Evolutionary conservation across 2,329 filamentous ascomycete genomes (phyloP), one percentile per base, ranked within the genome.

Genomic region (Capronia epimyces): DNA sequence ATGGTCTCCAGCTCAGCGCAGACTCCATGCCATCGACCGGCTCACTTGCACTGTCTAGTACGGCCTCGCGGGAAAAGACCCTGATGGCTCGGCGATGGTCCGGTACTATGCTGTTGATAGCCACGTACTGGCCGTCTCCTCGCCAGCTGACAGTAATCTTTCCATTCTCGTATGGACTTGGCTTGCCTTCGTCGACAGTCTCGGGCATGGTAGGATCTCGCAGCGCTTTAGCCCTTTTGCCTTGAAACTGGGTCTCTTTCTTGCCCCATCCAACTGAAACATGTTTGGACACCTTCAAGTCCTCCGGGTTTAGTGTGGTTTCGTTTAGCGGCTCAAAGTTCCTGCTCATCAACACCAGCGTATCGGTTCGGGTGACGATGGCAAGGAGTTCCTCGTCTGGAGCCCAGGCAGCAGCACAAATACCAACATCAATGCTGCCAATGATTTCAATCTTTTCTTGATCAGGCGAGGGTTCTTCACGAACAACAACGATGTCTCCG

Each of bases 221-320:
- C 58, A 97, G 74, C 16, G 89, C 89, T 70, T 82, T 84, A 50
- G 90, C 91, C 56, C 90, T 82, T 63, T 87, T 89, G 44, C 93
- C 93, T 65, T 96, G 87, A 67, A 98, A 98, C 67, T 98, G 93
- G 0, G 93, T 98, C 70, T 98, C 93, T 66, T 87, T 89, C 74
- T 97, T 97, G 53, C 93, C 93, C 93, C 93, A 98, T 43, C 93
- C 93, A 18, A 98, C 91, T 16, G 89, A 94, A 50, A 96, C 93
- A 73, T 96, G 90, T 67, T 85, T 93, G 21, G 86, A 97, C n/a
- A 82, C 81, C 61, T 86, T 86, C 57, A 95, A 78, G 68, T 95
- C 91, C 39, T 90, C 87, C 0, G 75, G 66, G 0, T 79, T 81
- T 67, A 97, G 82, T 27, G 76, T 73, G 46, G 87, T 77, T 67